phyloP scores from a whole-genome alignment of 2,329 filamentous ascomycete species.

The Aspergillus pseudoviridinutans region DNA sequence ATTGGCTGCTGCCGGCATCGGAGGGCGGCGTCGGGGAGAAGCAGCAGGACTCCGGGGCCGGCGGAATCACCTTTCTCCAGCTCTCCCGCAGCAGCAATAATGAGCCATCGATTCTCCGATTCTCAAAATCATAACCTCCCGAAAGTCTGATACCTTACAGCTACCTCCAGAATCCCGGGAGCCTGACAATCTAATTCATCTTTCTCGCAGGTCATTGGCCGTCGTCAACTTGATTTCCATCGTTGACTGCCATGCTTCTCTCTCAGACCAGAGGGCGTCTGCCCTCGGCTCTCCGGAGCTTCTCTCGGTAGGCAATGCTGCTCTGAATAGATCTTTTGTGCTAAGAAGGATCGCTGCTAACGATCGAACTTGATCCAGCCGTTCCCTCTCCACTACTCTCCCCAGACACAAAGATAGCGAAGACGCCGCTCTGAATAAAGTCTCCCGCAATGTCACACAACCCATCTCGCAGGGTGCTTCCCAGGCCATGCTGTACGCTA shows the following conservation, averaged over 20 bases:
- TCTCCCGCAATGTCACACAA: slow-evolving; percentile 83
- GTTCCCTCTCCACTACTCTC: slow-evolving; percentile 42
- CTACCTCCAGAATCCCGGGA: background rate
- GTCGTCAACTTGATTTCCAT: background rate
- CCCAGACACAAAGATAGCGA: slow-evolving; percentile 45
- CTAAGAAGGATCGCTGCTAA: background rate
- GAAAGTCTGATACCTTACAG: background rate
- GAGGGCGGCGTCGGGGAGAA: slow-evolving; percentile 5
- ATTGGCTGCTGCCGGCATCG: slow-evolving; percentile 13
- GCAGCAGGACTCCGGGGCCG: slow-evolving; percentile 1
- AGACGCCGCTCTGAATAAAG: slow-evolving; percentile 66
- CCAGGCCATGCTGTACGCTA: slow-evolving; percentile 98
- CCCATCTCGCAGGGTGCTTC: slow-evolving; percentile 97
- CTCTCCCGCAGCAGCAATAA: background rate
- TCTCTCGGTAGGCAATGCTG: slow-evolving; percentile 18
- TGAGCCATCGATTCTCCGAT: background rate
- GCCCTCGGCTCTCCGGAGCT: slow-evolving; percentile 24
- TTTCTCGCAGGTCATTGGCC: background rate
- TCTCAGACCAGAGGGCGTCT: slow-evolving; percentile 23
- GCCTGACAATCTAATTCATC: background rate
- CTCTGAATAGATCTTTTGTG: slow-evolving; percentile 1
- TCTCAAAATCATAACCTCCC: background rate
- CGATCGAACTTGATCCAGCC: slow-evolving; percentile 17
- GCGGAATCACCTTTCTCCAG: slow-evolving; percentile 3
- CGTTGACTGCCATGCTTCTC: slow-evolving; percentile 5